phyloP scores from a whole-genome alignment of 2,329 filamentous ascomycete genomes.

The Pseudopyrenochaeta lycopersici region DNA sequence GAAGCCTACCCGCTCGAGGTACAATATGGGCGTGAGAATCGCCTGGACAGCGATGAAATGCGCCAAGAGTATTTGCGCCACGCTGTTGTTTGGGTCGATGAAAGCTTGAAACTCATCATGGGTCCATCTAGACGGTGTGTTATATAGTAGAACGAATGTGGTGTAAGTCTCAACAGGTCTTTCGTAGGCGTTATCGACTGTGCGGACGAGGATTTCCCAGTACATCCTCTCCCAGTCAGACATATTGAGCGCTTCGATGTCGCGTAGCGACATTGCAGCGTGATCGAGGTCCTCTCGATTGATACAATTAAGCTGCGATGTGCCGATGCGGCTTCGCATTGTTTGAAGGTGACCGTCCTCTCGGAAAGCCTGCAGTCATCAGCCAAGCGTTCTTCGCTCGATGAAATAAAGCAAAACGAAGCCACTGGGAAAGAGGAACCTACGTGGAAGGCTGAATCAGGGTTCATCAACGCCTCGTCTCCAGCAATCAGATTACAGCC shows the following conservation, averaged over 20 bases:
- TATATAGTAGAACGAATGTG: slow-evolving; percentile 54
- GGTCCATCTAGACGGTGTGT: slow-evolving; percentile 50
- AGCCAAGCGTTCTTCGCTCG: background rate
- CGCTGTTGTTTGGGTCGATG: slow-evolving; percentile 52
- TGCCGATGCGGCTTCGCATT: slow-evolving; percentile 39
- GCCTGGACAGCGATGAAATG: slow-evolving; percentile 60
- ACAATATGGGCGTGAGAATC: slow-evolving; percentile 53
- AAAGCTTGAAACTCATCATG: slow-evolving; percentile 55
- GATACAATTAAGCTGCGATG: slow-evolving; percentile 21
- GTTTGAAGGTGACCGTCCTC: slow-evolving; percentile 44
- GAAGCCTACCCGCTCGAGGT: slow-evolving; percentile 44
- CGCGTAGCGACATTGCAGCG: slow-evolving; percentile 38
- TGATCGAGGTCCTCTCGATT: slow-evolving; percentile 41
- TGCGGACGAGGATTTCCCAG: slow-evolving; percentile 33
- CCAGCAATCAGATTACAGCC: slow-evolving; percentile 48
- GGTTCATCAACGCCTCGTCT: slow-evolving; percentile 26
- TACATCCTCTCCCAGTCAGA: slow-evolving; percentile 40
- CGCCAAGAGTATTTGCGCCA: slow-evolving; percentile 55
- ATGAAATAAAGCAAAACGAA: background rate
- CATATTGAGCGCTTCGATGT: slow-evolving; percentile 36
- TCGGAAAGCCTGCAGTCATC: slow-evolving; percentile 34
- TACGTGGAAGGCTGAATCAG: slow-evolving; percentile 43
- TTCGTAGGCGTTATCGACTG: slow-evolving; percentile 40
- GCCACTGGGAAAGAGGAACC: slow-evolving; percentile 6
- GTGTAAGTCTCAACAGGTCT: slow-evolving; percentile 50